phyloP scores from a whole-genome alignment of 129 eudicot species.

The Scalesia atractyloides region DNA sequence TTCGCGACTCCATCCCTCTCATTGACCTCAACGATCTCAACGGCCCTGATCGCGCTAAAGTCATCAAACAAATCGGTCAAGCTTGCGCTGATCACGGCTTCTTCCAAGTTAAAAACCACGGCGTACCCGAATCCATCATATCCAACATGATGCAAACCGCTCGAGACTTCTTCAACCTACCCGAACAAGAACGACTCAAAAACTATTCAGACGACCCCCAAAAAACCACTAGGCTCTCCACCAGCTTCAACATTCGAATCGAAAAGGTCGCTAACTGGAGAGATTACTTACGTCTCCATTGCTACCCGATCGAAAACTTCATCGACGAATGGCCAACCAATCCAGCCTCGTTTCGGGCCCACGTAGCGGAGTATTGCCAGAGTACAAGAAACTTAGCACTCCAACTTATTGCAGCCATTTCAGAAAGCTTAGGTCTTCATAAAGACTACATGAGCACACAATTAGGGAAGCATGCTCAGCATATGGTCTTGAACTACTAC shows the following conservation, averaged over 20 bases:
- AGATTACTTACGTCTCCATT: constrained; percentile 49
- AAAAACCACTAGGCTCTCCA: constrained; percentile 43
- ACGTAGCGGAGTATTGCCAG: constrained; percentile 38
- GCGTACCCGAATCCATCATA: constrained; percentile 27
- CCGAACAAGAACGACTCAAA: constrained; percentile 43
- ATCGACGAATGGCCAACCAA: constrained; percentile 46
- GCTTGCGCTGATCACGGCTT: constrained; percentile 44
- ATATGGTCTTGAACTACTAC: constrained; percentile 45
- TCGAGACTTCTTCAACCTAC: constrained; percentile 35
- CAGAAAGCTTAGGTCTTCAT: constrained; percentile 41
- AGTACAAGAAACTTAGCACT: constrained; percentile 30
- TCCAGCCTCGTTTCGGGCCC: constrained; percentile 32
- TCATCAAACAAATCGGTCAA: constrained; percentile 30
- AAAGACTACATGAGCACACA: constrained; percentile 32
- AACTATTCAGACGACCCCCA: constrained; percentile 47
- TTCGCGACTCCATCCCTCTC: constrained; percentile 33
- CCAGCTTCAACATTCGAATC: constrained; percentile 43
- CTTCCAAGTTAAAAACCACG: constrained; percentile 47
- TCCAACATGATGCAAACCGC: constrained; percentile 36
- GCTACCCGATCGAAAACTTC: constrained; percentile 42
- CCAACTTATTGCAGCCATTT: constrained; percentile 36
- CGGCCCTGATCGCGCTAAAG: constrained; percentile 26
- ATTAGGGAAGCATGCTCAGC: constrained; percentile 45
- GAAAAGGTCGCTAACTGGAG: constrained; percentile 52
- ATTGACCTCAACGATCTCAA: constrained; percentile 28